These are phyloP conservation scores for Sclerotinia subarctica DNA, from an alignment of 2,329 filamentous ascomycete species.

Conservation along the genomic window DNA sequence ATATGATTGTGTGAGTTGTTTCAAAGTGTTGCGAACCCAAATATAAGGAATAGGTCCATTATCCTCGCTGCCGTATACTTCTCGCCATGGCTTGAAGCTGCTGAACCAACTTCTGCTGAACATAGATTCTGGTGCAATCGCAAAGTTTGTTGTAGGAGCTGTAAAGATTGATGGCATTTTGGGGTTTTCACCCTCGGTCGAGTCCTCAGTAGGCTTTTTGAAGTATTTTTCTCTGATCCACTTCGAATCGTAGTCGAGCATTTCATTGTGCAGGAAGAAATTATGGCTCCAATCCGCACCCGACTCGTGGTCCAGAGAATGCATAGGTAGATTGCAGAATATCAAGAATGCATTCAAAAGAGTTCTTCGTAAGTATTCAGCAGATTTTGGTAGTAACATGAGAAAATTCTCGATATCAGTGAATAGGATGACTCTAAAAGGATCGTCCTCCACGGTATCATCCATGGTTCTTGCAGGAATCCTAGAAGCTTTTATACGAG, in stretches of 20 bases:
- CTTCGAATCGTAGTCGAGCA: conserved; percentile 34
- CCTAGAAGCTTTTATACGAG: conserved; percentile 46
- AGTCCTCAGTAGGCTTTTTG: neutral
- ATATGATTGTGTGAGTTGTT: conserved; percentile 50
- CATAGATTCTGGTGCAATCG: conserved; percentile 49
- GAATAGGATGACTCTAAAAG: conserved; percentile 77
- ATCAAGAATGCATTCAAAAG: conserved; percentile 69
- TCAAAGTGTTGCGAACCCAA: conserved; percentile 54
- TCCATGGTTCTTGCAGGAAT: conserved; percentile 73
- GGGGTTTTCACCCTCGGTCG: conserved; percentile 27
- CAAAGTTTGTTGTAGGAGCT: conserved; percentile 23
- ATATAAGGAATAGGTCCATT: conserved; percentile 31
- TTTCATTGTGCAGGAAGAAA: conserved; percentile 49
- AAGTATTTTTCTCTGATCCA: conserved; percentile 25
- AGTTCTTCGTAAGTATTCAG: conserved; percentile 42
- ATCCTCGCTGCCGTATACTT: conserved; percentile 25
- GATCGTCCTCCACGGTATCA: conserved; percentile 72
- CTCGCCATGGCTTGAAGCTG: conserved; percentile 25
- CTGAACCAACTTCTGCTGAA: conserved; percentile 42
- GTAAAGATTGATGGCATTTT: conserved; percentile 29
- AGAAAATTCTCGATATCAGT: conserved; percentile 69
- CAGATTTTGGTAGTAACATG: conserved; percentile 46
- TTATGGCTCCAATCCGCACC: conserved; percentile 47
- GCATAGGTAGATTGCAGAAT: conserved; percentile 61
- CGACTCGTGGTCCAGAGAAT: conserved; percentile 26